Conservation (phyloP, 352 stramenopile species). For the Phytophthora parvispora region DNA sequence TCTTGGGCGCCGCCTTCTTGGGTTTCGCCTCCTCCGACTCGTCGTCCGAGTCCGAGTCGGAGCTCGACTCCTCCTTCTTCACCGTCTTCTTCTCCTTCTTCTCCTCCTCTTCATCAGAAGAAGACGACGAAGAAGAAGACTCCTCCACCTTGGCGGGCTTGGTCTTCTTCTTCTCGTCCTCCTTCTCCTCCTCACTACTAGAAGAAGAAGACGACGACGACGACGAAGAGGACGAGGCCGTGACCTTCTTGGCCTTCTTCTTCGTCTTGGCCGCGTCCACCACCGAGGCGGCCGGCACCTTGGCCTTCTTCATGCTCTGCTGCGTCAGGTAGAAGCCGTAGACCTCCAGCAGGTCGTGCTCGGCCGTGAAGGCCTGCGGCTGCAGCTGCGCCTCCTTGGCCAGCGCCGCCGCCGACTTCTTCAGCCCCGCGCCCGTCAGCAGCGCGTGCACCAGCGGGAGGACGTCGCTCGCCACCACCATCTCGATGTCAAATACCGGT, state of each 20-base stretch:
- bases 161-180: slow-evolving; percentile 9
- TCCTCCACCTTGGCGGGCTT: slow-evolving; percentile 26
- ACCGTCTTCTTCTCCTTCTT: slow-evolving; percentile 23
- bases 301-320: slow-evolving; percentile 58
- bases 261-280: slow-evolving; percentile 60
- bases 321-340: slow-evolving; percentile 77
- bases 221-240: not conserved
- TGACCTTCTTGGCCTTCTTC: slow-evolving; percentile 28
- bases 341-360: slow-evolving; percentile 80
- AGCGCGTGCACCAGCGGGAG: slow-evolving; percentile 83
- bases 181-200: slow-evolving; percentile 28
- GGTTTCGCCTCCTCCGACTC: slow-evolving; percentile 29
- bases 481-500: too few species aligned
- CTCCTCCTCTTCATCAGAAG: slow-evolving; percentile 12
- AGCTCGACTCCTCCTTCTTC: slow-evolving; percentile 39
- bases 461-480: slow-evolving; percentile 79
- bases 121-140: not conserved
- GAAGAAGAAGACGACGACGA: not conserved
- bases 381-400: slow-evolving; percentile 83
- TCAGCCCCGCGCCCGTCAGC: slow-evolving; percentile 70
- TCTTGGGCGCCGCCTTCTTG: slow-evolving; percentile 30
- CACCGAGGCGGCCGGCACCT: slow-evolving; percentile 62
- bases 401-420: slow-evolving; percentile 72
- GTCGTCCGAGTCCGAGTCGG: slow-evolving; percentile 41
- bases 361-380: slow-evolving; percentile 58